Evolutionary conservation across 257 asterid genomes (phyloP).

Genomic region (Scutellaria barbata): DNA sequence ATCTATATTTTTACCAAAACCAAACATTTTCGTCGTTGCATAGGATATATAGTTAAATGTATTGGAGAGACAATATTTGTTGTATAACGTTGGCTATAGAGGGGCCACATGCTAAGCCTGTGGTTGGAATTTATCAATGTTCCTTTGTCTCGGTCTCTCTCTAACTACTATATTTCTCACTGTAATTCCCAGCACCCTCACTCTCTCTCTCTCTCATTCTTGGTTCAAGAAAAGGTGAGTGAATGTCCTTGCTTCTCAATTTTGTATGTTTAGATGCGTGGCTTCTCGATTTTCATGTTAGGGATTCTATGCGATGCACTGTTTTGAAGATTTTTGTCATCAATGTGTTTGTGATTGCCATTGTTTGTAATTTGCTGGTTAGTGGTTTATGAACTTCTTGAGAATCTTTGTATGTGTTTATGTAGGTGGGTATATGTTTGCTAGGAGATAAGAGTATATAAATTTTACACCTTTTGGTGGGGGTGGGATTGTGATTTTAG

Average conservation of each 20-base stretch:
- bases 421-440: background rate
- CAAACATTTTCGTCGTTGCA: too few relatives aligned
- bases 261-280: constrained; percentile 9
- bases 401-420: background rate
- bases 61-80: constrained; percentile 43
- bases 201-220: constrained; percentile 22
- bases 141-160: constrained; percentile 19
- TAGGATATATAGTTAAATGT: too few relatives aligned
- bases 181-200: background rate
- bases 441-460: background rate
- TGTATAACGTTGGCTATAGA: constrained; percentile 54
- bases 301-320: background rate
- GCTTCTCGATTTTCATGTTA: constrained; percentile 30
- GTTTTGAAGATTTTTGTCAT: background rate
- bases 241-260: constrained; percentile 12
- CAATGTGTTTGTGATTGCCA: background rate
- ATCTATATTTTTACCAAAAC: too few relatives aligned
- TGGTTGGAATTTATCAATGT: constrained; percentile 45
- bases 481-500: background rate
- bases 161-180: background rate
- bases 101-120: constrained; percentile 62
- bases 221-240: constrained; percentile 31
- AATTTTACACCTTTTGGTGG: background rate
- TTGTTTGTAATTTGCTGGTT: background rate
- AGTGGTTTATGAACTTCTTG: background rate